These are phyloP conservation scores for Globisporangium recalcitrans DNA, from an alignment of 352 stramenopile genomes.

Conservation along the genomic window DNA sequence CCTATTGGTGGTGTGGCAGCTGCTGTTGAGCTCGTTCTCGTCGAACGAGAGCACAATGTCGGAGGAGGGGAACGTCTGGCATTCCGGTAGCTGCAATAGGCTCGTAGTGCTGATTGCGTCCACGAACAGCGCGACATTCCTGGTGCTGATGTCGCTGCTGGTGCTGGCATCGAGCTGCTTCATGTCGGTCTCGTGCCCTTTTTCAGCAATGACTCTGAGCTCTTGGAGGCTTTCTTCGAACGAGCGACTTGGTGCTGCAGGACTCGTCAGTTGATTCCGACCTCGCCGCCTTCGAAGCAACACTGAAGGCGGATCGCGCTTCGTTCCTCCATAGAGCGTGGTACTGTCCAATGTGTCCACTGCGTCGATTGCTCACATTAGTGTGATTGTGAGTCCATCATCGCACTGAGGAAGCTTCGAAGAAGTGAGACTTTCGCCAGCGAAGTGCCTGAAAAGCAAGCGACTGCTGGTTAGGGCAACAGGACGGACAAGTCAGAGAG, in stretches of 20 bases:
- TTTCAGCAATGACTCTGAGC: neutral
- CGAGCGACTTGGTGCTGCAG: too few relatives aligned
- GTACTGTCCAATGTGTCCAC: too few relatives aligned
- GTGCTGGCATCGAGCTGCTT: neutral
- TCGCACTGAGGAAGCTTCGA: neutral
- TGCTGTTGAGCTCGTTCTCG: neutral
- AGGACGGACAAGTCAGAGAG: neutral
- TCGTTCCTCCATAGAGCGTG: too few relatives aligned
- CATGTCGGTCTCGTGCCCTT: neutral
- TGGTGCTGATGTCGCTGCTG: neutral
- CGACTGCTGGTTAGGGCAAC: neutral
- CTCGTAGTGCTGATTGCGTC: conserved; percentile 2
- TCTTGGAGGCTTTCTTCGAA: neutral
- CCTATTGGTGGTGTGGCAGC: neutral
- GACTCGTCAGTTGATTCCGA: too few relatives aligned
- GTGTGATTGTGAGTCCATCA: too few relatives aligned
- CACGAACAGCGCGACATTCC: conserved; percentile 1
- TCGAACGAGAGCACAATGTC: conserved; percentile 12
- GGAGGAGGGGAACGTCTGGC: neutral
- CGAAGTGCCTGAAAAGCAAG: neutral
- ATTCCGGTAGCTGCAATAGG: neutral
- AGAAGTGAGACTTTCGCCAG: neutral
- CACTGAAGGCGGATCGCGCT: too few relatives aligned
- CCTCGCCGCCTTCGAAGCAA: too few relatives aligned
- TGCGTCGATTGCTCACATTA: too few relatives aligned